Evolutionary conservation across 441 rosid genomes (phyloP).

Genomic region (Mallotus repandus): DNA sequence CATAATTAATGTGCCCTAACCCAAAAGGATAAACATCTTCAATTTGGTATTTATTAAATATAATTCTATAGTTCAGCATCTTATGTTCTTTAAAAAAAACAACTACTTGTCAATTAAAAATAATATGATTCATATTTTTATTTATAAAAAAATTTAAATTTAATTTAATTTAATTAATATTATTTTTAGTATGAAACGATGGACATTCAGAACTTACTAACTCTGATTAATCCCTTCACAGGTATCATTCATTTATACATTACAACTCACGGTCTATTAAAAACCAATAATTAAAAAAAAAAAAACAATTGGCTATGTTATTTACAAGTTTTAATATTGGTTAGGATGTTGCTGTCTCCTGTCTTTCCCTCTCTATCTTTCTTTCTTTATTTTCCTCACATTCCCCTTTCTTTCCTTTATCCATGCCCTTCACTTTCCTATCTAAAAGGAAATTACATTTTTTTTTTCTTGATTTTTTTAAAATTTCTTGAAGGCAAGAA

Average conservation of each 20-base stretch:
- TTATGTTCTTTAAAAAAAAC: no score
- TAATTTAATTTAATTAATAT: no score
- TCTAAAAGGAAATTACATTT: not conserved
- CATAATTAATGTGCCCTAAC: not conserved
- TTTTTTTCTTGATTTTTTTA: not conserved
- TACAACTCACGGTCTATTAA: no score
- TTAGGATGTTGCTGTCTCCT: slow-evolving; percentile 10
- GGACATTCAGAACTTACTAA: no score
- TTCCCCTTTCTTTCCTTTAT: slow-evolving; percentile 15
- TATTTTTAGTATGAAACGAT: no score
- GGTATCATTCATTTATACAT: no score
- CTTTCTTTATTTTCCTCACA: not conserved
- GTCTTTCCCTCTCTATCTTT: not conserved
- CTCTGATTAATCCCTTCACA: no score
- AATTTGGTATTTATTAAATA: no score
- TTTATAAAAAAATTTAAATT: no score
- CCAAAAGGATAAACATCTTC: not conserved
- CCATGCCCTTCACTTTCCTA: slow-evolving; percentile 29
- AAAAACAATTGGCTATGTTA: not conserved
- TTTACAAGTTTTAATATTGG: slow-evolving; percentile 6
- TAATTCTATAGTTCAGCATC: no score
- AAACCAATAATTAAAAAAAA: not conserved
- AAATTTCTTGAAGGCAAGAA: not conserved
- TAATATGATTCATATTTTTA: no score
- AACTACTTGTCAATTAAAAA: no score